phyloP scores from a whole-genome alignment of 192 early-diverging fungal species.

The Linnemannia zychae region DNA sequence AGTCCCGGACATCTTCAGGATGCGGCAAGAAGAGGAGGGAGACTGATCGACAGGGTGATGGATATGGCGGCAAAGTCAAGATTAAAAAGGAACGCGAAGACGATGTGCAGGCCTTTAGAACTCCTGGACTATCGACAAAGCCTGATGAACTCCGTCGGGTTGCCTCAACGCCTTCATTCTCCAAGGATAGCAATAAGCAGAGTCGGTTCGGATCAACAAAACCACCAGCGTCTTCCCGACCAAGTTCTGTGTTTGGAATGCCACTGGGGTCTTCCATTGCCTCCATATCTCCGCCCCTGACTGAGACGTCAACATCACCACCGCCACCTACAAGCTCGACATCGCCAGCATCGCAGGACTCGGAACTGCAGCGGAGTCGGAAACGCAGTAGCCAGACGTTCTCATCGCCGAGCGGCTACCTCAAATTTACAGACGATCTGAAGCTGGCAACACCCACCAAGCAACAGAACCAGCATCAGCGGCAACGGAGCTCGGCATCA shows the following conservation, averaged over 20 bases:
- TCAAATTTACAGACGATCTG: slow-evolving; percentile 50
- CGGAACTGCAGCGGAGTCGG: slow-evolving; percentile 20
- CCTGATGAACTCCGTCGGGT: slow-evolving; percentile 42
- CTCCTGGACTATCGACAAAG: slow-evolving; percentile 7
- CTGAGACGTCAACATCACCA: slow-evolving; percentile 42
- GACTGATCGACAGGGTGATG: slow-evolving; percentile 32
- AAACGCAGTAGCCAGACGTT: slow-evolving; percentile 53
- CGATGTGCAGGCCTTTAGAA: slow-evolving; percentile 20
- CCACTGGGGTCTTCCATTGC: slow-evolving; percentile 37
- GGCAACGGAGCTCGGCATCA: slow-evolving; percentile 15
- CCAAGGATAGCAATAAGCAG: slow-evolving; percentile 26
- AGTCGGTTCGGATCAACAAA: slow-evolving; percentile 20
- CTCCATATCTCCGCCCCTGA: slow-evolving; percentile 48
- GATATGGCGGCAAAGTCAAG: slow-evolving; percentile 48
- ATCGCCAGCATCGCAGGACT: not conserved
- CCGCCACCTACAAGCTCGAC: slow-evolving; percentile 30
- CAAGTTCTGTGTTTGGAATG: slow-evolving; percentile 13
- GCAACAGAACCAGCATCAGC: slow-evolving; percentile 28
- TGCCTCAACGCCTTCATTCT: slow-evolving; percentile 30
- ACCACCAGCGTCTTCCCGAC: slow-evolving; percentile 7
- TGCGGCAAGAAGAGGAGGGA: slow-evolving; percentile 52
- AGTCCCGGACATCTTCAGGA: slow-evolving; percentile 9
- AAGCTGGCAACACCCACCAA: slow-evolving; percentile 18
- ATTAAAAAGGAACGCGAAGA: slow-evolving; percentile 59
- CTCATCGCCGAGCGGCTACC: slow-evolving; percentile 42